These are phyloP conservation scores for Chalaropsis thielavioides DNA, from an alignment of 2,329 filamentous ascomycete species.

Conservation along the genomic window DNA sequence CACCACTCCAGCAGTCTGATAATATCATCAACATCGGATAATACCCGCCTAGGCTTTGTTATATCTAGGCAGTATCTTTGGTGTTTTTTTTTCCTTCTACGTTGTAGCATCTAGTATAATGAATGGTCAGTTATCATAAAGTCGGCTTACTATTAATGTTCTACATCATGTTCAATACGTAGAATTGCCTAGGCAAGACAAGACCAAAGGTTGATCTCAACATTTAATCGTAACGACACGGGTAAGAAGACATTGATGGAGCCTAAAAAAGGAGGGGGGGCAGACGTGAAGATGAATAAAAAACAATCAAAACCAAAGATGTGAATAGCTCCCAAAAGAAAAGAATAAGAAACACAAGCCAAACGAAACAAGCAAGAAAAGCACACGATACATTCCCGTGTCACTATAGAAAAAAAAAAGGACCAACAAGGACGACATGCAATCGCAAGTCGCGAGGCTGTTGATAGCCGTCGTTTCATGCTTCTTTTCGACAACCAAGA, in stretches of 20 bases:
- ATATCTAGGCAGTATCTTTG: slow-evolving; percentile 6
- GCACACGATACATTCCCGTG: too few relatives aligned
- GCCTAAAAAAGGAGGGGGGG: not conserved
- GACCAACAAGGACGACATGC: not conserved
- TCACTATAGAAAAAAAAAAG: not conserved
- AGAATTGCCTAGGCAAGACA: not conserved
- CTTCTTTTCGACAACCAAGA: not conserved
- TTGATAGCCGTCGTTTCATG: not conserved
- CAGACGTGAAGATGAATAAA: not conserved
- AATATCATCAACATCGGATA: not conserved
- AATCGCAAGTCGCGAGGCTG: not conserved
- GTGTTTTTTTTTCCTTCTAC: slow-evolving; percentile 5
- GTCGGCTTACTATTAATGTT: not conserved
- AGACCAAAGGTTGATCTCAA: too few relatives aligned
- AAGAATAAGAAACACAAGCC: not conserved
- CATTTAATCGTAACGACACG: not conserved
- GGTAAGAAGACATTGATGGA: not conserved
- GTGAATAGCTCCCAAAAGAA: not conserved
- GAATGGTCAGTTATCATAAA: not conserved
- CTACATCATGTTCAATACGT: not conserved
- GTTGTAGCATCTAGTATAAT: slow-evolving; percentile 10
- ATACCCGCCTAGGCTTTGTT: slow-evolving; percentile 5
- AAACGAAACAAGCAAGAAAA: not conserved
- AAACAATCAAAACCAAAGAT: not conserved
- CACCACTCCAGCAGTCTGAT: not conserved